A percentile compares a stretch with the other conserved stretches of the same genome.
These are phyloP conservation scores for Spathaspora passalidarum DNA, from an alignment of 805 yeast genomes.

Conservation along the genomic window DNA sequence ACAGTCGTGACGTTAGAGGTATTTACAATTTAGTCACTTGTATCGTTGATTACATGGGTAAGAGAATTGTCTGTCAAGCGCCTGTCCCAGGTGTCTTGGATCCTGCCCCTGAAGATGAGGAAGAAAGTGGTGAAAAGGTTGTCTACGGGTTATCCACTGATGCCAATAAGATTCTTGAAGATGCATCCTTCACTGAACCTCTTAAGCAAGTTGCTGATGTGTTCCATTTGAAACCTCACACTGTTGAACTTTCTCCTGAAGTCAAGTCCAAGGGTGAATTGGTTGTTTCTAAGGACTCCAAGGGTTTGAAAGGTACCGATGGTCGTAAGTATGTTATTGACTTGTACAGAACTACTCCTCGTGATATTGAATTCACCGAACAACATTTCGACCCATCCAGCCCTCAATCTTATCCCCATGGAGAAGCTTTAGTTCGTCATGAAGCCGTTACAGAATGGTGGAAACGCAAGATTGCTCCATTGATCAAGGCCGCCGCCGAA, in stretches of 20 bases:
- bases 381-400: conserved; percentile 38
- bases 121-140: conserved; percentile 50
- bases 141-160: conserved; percentile 75
- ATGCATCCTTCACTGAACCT: conserved; percentile 50
- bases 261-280: conserved; percentile 43
- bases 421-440: conserved; percentile 71
- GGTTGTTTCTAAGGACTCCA: conserved; percentile 71
- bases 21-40: conserved; percentile 74
- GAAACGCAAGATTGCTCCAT: conserved; percentile 58
- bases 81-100: conserved; percentile 91
- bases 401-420: conserved; percentile 68
- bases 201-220: conserved; percentile 65
- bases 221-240: conserved; percentile 75
- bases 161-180: conserved; percentile 45
- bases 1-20: conserved; percentile 59
- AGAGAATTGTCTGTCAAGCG: conserved; percentile 85
- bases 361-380: conserved; percentile 76
- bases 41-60: conserved; percentile 88
- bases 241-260: conserved; percentile 48
- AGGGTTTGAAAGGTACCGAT: conserved; percentile 84
- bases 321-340: conserved; percentile 83
- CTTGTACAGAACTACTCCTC: conserved; percentile 77
- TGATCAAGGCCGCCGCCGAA: conserved; percentile 50
- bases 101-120: conserved; percentile 27
- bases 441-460: conserved; percentile 94